Conservation (phyloP, 176 grass and related monocot genomes). For the Hordeum marinum region DNA sequence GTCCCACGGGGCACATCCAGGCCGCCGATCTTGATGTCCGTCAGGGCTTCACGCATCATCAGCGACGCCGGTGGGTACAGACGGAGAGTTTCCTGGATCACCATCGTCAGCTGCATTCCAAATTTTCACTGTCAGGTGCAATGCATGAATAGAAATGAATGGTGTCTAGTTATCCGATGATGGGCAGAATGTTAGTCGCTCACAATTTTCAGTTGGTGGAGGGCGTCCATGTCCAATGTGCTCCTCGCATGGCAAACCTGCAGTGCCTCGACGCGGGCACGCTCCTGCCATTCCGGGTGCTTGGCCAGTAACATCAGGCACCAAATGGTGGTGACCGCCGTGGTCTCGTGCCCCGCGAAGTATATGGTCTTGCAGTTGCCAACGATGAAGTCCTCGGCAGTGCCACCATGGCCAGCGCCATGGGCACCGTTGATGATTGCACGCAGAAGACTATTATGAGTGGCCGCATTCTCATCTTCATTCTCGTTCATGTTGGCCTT, state of each 20-base stretch:
- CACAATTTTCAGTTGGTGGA: neutral
- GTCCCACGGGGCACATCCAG: neutral
- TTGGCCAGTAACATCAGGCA: neutral
- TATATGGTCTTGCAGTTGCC: constrained; percentile 7
- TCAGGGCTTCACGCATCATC: constrained; percentile 9
- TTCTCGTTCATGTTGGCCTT: neutral
- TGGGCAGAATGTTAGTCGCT: neutral
- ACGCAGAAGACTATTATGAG: constrained; percentile 24
- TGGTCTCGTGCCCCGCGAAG: neutral
- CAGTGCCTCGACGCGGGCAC: neutral
- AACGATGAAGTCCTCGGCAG: constrained; percentile 3
- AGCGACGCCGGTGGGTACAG: neutral
- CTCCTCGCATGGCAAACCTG: neutral
- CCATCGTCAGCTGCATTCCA: constrained; percentile 9
- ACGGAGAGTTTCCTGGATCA: constrained; percentile 9
- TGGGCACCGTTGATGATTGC: constrained; percentile 45
- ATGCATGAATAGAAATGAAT: neutral
- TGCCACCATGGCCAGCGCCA: neutral
- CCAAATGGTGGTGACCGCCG: neutral
- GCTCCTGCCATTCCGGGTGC: neutral
- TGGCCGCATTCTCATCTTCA: neutral
- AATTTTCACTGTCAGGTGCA: neutral
- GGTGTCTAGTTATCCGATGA: neutral
- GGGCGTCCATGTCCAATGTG: neutral
- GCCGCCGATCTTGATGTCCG: neutral